These are phyloP conservation scores for Rosa persica DNA, from an alignment of 306 rosid genomes.

Conservation along the genomic window DNA sequence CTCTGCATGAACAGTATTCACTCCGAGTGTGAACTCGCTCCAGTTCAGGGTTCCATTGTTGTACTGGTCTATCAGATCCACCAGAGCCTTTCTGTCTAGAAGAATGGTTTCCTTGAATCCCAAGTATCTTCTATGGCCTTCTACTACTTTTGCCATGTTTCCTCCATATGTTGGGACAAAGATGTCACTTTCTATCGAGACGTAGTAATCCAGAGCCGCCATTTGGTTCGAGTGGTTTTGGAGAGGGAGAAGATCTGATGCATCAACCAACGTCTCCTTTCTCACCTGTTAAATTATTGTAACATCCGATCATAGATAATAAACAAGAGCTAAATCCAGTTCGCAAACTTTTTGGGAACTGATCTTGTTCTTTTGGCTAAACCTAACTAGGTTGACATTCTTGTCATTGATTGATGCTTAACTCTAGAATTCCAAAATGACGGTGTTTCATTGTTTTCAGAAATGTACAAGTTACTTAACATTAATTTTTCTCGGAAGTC, in stretches of 20 bases:
- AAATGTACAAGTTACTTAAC: too few species aligned
- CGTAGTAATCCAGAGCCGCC: constrained; percentile 77
- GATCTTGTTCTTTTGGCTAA: too few species aligned
- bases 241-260: constrained; percentile 55
- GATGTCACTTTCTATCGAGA: constrained; percentile 64
- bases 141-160: constrained; percentile 83
- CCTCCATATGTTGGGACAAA: constrained; percentile 78
- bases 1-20: constrained; percentile 24
- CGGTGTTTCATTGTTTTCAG: too few species aligned
- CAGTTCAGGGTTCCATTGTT: constrained; percentile 29
- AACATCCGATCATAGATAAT: too few species aligned
- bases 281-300: constrained; percentile 37
- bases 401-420: too few species aligned
- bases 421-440: too few species aligned
- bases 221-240: constrained; percentile 69
- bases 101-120: constrained; percentile 33
- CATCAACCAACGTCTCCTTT: constrained; percentile 62
- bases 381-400: too few species aligned
- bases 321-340: too few species aligned
- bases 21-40: constrained; percentile 23
- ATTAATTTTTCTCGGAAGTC: too few species aligned
- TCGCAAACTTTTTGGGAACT: too few species aligned
- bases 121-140: constrained; percentile 70
- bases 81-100: constrained; percentile 26
- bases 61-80: constrained; percentile 32